Conservation (phyloP, 768 basidiomycete species). For the Hemileccinum rubropunctum region DNA sequence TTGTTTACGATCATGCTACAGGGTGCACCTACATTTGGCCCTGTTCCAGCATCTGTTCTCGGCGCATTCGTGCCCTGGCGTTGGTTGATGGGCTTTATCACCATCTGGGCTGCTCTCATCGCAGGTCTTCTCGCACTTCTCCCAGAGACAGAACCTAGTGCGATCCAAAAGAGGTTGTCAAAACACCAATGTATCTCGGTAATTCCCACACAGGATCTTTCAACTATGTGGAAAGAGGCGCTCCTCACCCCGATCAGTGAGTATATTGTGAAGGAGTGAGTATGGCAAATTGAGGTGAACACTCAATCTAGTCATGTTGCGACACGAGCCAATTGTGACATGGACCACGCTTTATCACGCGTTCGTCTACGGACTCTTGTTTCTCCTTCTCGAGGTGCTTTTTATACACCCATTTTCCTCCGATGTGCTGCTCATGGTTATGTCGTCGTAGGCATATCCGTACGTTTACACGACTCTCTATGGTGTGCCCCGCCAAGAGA, state of each 20-base stretch:
- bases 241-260: slow-evolving; percentile 18
- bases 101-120: slow-evolving; percentile 19
- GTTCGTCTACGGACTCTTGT: slow-evolving; percentile 29
- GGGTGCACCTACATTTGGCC: slow-evolving; percentile 26
- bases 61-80: slow-evolving; percentile 21
- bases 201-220: no score
- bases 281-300: neutral
- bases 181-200: neutral
- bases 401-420: neutral
- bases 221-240: slow-evolving; percentile 9
- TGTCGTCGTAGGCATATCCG: slow-evolving; percentile 19
- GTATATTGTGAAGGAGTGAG: neutral
- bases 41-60: slow-evolving; percentile 24
- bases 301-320: slow-evolving; percentile 21
- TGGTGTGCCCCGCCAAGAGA: slow-evolving; percentile 23
- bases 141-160: slow-evolving; percentile 21
- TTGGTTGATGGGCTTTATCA: slow-evolving; percentile 21
- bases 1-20: slow-evolving; percentile 25
- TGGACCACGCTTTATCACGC: slow-evolving; percentile 31
- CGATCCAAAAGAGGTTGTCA: slow-evolving; percentile 15
- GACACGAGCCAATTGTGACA: slow-evolving; percentile 24
- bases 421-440: neutral
- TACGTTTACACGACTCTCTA: slow-evolving; percentile 20
- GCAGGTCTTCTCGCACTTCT: slow-evolving; percentile 13
- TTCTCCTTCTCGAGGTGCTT: slow-evolving; percentile 28